Conservation (phyloP, 2,329 filamentous ascomycete genomes). For the Fusarium anguioides region DNA sequence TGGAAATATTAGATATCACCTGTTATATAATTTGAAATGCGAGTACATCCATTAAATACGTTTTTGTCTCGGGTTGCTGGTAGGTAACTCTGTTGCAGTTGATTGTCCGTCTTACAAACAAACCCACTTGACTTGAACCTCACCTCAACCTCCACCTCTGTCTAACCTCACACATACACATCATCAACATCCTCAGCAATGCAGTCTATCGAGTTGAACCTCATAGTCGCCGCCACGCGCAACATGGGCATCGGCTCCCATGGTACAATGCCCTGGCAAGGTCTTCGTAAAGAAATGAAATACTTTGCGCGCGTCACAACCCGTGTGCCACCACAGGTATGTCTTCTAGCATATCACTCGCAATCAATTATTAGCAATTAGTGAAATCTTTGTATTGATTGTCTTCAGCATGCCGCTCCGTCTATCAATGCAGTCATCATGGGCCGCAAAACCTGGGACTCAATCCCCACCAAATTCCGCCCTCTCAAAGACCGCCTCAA, state of each 20-base stretch:
- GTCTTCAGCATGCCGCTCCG: constrained; percentile 46
- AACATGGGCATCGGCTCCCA: constrained; percentile 87
- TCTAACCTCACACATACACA: background rate
- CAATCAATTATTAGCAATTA: background rate
- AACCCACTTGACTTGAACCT: constrained; percentile 14
- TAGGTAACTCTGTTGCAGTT: background rate
- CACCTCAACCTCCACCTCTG: constrained; percentile 1
- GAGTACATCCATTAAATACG: background rate
- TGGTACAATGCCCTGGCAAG: constrained; percentile 88
- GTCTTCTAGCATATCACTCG: constrained; percentile 41
- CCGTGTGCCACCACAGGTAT: constrained; percentile 61
- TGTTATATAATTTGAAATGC: background rate
- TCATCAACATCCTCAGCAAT: constrained; percentile 38
- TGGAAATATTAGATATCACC: background rate
- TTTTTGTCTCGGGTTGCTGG: background rate
- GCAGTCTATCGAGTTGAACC: constrained; percentile 73
- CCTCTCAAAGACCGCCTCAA: constrained; percentile 85
- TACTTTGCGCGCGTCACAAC: constrained; percentile 95
- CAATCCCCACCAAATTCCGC: constrained; percentile 80
- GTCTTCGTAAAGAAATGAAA: constrained; percentile 89
- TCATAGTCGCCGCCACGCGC: constrained; percentile 93
- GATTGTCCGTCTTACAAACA: constrained; percentile 12
- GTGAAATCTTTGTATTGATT: background rate
- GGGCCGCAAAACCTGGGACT: constrained; percentile 97
- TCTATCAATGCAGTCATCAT: constrained; percentile 85